Conservation (phyloP, 305 asterid genomes). For the Fraxinus sp. region DNA sequence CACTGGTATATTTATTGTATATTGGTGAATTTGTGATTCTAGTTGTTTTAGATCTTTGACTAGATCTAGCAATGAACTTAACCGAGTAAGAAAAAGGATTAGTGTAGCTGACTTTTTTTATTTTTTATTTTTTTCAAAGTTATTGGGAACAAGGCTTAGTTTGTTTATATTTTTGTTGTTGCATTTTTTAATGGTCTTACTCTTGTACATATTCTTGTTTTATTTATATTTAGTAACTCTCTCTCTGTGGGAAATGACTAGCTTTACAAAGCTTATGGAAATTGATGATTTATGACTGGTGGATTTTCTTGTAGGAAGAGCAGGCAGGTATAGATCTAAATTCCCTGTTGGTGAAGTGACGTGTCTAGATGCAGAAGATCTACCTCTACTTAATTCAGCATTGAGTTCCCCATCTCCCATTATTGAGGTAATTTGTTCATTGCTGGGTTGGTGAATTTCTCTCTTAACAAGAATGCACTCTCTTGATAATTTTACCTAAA, state of each 20-base stretch:
- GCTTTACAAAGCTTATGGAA: conserved; percentile 1
- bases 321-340: conserved; percentile 86
- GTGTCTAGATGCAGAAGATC: conserved; percentile 59
- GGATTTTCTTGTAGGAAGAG: conserved; percentile 73
- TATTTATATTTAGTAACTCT: neutral
- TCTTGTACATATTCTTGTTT: neutral
- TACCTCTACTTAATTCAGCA: conserved; percentile 79
- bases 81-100: neutral
- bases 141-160: neutral
- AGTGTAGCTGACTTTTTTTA: neutral
- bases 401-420: conserved; percentile 73
- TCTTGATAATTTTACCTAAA: conserved; percentile 21
- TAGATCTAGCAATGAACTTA: neutral
- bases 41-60: neutral
- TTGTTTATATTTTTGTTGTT: conserved; percentile 10
- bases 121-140: neutral
- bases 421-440: conserved; percentile 53
- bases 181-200: neutral
- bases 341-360: conserved; percentile 89
- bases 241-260: neutral
- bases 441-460: conserved; percentile 14
- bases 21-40: neutral
- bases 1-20: neutral
- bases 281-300: conserved; percentile 14
- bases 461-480: neutral